Evolutionary conservation across 345 rosid species (phyloP).

Genomic region (rapeseed (Brassica napus)): Da-Ae NC_063452.1:12172001-12172500

Average conservation of each 20-base stretch:
- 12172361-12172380: slow-evolving; percentile 34
- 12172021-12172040: too few relatives aligned
- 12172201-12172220: too few relatives aligned
- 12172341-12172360: slow-evolving; percentile 25
- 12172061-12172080: too few relatives aligned
- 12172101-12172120: too few relatives aligned
- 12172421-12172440: slow-evolving; percentile 38
- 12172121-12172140: too few relatives aligned
- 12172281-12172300: slow-evolving; percentile 5
- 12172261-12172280: background rate
- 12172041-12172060: too few relatives aligned
- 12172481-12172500: slow-evolving; percentile 27
- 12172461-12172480: slow-evolving; percentile 29
- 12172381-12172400: slow-evolving; percentile 14
- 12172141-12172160: too few relatives aligned
- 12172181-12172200: too few relatives aligned
- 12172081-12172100: too few relatives aligned
- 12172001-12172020: too few relatives aligned
- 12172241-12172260: background rate
- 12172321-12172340: background rate
- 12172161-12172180: too few relatives aligned
- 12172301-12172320: background rate
- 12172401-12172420: slow-evolving; percentile 16
- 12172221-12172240: too few relatives aligned
- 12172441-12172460: background rate